Percentiles rank a stretch among this genome's conserved stretches.
phyloP scores from a whole-genome alignment of 192 early-diverging fungal genomes.

The Chytriomyces hyalinus region DNA sequence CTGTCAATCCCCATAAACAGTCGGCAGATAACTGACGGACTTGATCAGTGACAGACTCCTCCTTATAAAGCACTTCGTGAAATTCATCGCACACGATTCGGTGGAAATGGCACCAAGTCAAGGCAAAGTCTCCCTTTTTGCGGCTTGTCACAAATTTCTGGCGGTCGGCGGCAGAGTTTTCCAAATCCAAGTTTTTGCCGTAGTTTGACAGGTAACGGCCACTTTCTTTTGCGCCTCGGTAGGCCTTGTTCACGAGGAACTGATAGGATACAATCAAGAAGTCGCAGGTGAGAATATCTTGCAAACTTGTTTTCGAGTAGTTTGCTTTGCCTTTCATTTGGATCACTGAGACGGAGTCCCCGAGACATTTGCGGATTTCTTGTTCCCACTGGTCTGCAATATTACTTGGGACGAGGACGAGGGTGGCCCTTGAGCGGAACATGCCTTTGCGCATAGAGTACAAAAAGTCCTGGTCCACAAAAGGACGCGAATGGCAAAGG shows the following conservation, averaged over 20 bases:
- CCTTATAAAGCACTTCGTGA: slow-evolving; percentile 8
- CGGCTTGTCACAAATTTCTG: neutral
- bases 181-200: neutral
- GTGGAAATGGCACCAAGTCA: slow-evolving; percentile 20
- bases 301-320: neutral
- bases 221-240: neutral
- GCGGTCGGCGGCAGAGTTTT: neutral
- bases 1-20: slow-evolving; percentile 13
- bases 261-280: neutral
- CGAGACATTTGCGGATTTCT: slow-evolving; percentile 34
- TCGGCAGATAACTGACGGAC: slow-evolving; percentile 3
- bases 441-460: neutral
- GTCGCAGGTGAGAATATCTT: slow-evolving; percentile 11
- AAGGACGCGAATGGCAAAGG: slow-evolving; percentile 25
- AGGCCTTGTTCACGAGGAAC: neutral
- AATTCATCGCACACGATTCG: slow-evolving; percentile 27
- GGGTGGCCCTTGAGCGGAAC: neutral
- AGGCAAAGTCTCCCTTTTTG: neutral
- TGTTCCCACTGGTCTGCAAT: slow-evolving; percentile 20
- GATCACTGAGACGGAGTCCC: slow-evolving; percentile 1
- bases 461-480: neutral
- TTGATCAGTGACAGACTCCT: neutral
- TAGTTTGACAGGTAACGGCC: neutral
- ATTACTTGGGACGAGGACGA: slow-evolving; percentile 18
- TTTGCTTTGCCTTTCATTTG: slow-evolving; percentile 31